A percentile compares a stretch with the other conserved stretches of the same genome.
Conservation (phyloP, 2,329 filamentous ascomycete genomes). For the Fusarium sp. region DNA sequence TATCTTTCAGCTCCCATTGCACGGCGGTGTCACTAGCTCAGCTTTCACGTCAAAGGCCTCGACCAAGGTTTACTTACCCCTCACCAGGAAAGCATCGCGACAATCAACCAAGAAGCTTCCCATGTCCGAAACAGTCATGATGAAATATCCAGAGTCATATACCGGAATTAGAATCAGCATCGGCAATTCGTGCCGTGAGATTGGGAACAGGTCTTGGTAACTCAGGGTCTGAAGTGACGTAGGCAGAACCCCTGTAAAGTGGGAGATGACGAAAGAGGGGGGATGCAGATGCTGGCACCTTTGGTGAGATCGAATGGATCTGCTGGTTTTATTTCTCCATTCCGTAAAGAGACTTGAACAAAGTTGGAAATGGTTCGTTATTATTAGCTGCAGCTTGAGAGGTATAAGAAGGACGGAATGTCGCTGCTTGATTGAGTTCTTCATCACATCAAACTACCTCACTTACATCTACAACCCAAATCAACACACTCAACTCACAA, state of each 20-base stretch:
- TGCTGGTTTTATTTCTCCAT: slow-evolving; percentile 25
- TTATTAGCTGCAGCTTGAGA: not conserved
- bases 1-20: slow-evolving; percentile 20
- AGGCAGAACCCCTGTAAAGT: slow-evolving; percentile 24
- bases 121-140: slow-evolving; percentile 10
- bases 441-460: not conserved
- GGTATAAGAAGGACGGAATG: slow-evolving; percentile 32
- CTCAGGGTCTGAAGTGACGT: slow-evolving; percentile 41
- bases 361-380: slow-evolving; percentile 4
- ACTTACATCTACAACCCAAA: not conserved
- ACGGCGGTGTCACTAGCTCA: slow-evolving; percentile 23
- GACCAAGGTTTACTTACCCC: not conserved
- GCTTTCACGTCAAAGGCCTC: not conserved
- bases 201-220: not conserved
- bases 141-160: not conserved
- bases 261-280: slow-evolving; percentile 30
- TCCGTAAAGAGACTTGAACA: not conserved
- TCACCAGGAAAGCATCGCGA: slow-evolving; percentile 1
- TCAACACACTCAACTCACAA: slow-evolving; percentile 31
- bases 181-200: not conserved
- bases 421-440: not conserved
- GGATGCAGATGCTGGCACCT: not conserved
- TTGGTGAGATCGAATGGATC: slow-evolving; percentile 26
- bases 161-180: not conserved
- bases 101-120: not conserved